Base-by-base conservation (phyloP, 352 stramenopile genomes). In the Phytophthora hibernalis region DNA sequence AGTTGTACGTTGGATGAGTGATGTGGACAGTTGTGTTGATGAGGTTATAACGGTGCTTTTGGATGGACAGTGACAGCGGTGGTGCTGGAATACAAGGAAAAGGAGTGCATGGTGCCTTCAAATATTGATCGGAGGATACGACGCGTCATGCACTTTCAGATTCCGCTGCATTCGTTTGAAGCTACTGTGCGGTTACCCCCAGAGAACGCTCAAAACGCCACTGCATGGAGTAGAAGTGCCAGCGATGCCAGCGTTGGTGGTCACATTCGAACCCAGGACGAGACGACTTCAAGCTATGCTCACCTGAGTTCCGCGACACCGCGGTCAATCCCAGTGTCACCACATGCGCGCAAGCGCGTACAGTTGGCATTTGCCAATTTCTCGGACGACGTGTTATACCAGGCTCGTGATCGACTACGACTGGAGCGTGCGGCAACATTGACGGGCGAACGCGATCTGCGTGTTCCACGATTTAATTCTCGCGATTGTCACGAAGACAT, bases 111-210 rank as follows among this genome's bases (percentile, higher is more conserved):
- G 66, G 81, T 96, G 55, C 83, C 87, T 24, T 80, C 77, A 43
- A 92, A 85, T 61, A 94, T 95, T 68, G 92, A 94, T 66, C 73
- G 82, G 38, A 83, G 89, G 66, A 96, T 96, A 82, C 87, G 91
- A 44, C 86, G 88, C 18, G 85, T 95, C 51, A 96, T 96, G 89
- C 89, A 96, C 52, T 93, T 95, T 58, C 79, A 92, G 69, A 93
- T 95, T 59, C 85, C 87, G 21, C 67, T 93, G 47, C 79, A 86
- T 61, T 90, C 88, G 2, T 96, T 96, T 65, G 88, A 96, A 50
- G 88, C 88, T 0, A 96, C 83, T 0, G 86, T 96, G 33, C 74
- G 87, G 13, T 74, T 96, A 45, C 88, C 85, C 2, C 69, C 83
- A 18, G 72, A 78, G 2, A 59, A 77, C 24, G 43, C 58, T 7